phyloP scores from a whole-genome alignment of 1,139 yeast genomes.

The Debaryomycetaceae sp. region DNA sequence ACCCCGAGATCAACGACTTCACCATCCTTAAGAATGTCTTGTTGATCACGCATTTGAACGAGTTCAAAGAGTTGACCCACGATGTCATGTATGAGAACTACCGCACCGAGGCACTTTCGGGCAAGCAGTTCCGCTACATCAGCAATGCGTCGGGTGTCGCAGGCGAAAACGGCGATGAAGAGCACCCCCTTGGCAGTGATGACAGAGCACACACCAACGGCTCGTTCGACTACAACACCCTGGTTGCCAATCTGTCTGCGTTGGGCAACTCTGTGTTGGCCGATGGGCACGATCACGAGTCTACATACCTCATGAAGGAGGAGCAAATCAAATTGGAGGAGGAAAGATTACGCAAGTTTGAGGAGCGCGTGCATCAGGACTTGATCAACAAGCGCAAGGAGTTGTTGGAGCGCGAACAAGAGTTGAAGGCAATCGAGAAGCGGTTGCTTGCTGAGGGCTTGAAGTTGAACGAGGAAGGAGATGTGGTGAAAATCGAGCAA shows the following conservation, averaged over 20 bases:
- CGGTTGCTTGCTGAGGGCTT: slow-evolving; percentile 59
- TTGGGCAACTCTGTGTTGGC: slow-evolving; percentile 3
- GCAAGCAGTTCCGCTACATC: slow-evolving; percentile 42
- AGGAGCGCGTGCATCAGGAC: slow-evolving; percentile 87
- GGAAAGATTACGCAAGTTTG: slow-evolving; percentile 73
- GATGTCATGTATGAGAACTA: slow-evolving; percentile 64
- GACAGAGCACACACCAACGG: slow-evolving; percentile 2
- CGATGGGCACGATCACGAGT: slow-evolving; percentile 26
- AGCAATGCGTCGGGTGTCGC: slow-evolving; percentile 10
- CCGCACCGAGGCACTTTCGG: slow-evolving; percentile 62
- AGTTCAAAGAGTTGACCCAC: slow-evolving; percentile 67
- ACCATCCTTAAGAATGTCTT: slow-evolving; percentile 61
- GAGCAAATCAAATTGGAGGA: slow-evolving; percentile 79
- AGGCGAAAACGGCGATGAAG: slow-evolving; percentile 2
- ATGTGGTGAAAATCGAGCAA: slow-evolving; percentile 29
- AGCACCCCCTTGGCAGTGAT: slow-evolving; percentile 1
- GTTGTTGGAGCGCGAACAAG: slow-evolving; percentile 82
- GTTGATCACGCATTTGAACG: slow-evolving; percentile 75
- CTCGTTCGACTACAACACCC: slow-evolving; percentile 1
- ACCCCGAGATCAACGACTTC: slow-evolving; percentile 59
- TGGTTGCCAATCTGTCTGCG: slow-evolving; percentile 4
- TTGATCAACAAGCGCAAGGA: slow-evolving; percentile 79
- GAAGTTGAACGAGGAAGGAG: slow-evolving; percentile 39
- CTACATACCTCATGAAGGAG: slow-evolving; percentile 59
- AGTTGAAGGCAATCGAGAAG: slow-evolving; percentile 76